These are phyloP conservation scores for Aspergillus incahuasiensis DNA, from an alignment of 495 filamentous ascomycete genomes.

Conservation along the genomic window DNA sequence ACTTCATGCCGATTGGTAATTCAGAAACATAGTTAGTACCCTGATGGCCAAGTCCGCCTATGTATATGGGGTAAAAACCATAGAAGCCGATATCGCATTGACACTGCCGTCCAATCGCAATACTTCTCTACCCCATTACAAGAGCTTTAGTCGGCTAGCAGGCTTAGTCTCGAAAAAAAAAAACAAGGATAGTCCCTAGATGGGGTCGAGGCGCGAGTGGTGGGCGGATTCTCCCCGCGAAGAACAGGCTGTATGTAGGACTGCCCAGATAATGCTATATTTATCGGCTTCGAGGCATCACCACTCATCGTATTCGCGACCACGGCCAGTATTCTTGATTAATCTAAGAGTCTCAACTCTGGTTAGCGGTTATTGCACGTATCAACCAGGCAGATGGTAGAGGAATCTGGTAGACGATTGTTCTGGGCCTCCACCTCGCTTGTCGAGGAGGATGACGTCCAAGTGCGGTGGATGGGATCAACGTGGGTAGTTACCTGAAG, in stretches of 20 bases:
- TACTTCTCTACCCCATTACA: not conserved
- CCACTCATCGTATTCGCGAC: not conserved
- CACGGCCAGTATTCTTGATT: not conserved
- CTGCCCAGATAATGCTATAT: not conserved
- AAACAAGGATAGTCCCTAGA: not conserved
- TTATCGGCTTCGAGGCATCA: not conserved
- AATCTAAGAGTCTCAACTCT: not conserved
- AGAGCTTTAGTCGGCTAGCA: not conserved
- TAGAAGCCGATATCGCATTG: too few relatives aligned
- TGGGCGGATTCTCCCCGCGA: not conserved
- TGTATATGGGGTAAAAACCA: too few relatives aligned
- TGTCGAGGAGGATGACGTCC: not conserved
- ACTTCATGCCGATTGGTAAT: too few relatives aligned
- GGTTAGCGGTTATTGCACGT: not conserved
- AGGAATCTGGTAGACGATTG: not conserved
- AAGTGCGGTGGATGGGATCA: slow-evolving; percentile 12
- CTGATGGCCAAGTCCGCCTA: too few relatives aligned
- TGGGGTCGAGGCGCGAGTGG: not conserved
- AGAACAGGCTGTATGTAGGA: not conserved
- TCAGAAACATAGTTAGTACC: too few relatives aligned
- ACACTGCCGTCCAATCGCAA: not conserved
- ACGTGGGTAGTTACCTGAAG: slow-evolving; percentile 11
- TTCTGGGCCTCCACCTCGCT: not conserved
- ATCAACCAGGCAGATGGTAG: not conserved
- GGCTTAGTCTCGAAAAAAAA: too few relatives aligned